phyloP scores from a whole-genome alignment of 2,329 filamentous ascomycete genomes.

The Apiospora hydei region DNA sequence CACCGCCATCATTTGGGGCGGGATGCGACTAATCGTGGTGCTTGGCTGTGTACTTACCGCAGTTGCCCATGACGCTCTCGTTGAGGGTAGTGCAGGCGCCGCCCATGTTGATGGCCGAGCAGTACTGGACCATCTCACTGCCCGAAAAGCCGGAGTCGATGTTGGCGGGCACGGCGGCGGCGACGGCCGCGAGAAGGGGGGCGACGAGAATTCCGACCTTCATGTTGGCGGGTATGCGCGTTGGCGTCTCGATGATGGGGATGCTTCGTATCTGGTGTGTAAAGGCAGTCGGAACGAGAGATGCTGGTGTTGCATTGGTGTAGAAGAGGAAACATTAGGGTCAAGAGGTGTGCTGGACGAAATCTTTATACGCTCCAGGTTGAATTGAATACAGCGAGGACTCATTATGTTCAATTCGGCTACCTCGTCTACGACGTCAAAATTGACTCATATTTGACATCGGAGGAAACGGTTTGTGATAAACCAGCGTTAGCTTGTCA shows the following conservation, averaged over 20 bases:
- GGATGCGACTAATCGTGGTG: not conserved
- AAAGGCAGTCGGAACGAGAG: too few species aligned
- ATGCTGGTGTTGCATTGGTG: not conserved
- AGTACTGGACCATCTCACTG: not conserved
- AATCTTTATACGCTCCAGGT: not conserved
- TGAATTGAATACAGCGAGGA: not conserved
- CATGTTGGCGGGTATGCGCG: not conserved
- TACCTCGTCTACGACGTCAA: too few species aligned
- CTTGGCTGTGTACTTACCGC: not conserved
- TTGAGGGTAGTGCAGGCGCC: not conserved
- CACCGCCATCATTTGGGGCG: too few species aligned
- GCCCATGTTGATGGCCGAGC: not conserved
- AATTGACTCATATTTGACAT: too few species aligned
- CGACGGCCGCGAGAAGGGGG: not conserved
- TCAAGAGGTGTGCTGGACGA: not conserved
- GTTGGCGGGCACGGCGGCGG: not conserved
- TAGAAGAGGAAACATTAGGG: not conserved
- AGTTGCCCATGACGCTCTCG: not conserved
- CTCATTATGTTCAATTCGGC: not conserved
- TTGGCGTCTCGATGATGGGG: not conserved
- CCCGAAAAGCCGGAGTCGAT: not conserved
- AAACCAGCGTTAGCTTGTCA: too few species aligned
- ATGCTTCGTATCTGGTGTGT: not conserved
- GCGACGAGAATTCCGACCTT: not conserved
- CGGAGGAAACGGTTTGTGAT: too few species aligned